Evolutionary conservation across 108 stramenopile genomes (phyloP), one percentile per base, ranked within the genome.

Genomic region (Skeletonema menzelii): DNA sequence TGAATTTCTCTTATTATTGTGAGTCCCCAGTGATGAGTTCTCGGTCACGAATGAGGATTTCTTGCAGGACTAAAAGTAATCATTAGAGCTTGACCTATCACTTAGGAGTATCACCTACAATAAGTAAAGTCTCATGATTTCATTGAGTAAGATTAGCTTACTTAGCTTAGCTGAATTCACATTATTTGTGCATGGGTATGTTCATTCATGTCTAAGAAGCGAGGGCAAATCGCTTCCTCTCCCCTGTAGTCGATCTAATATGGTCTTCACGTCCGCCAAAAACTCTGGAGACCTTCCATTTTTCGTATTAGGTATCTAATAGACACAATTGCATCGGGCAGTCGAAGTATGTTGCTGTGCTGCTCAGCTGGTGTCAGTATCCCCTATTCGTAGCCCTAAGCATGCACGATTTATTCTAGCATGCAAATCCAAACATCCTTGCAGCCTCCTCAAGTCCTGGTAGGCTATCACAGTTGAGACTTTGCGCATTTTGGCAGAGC

Each of bases 401-500:
- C 40, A 42, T 42, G 40, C 40, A 42, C 4, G 40, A 42, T 42
- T 0, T 42, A 4, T 15, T 69, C n/a, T 69, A 34, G 27, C 63
- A 37, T 27, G 66, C 55, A 61, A 66, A 94, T n/a, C 93, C 93
- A 85, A 94, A 94, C 65, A 94, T 82, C 14, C 63, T 67, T 10
- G 86, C 77, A 42, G 93, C 93, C 75, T 94, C 93, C 64, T 94
- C 93, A 59, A 94, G 53, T 30, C 84, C 87, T 4, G 93, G 93
- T 8, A 94, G 83, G 40, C 61, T 64, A 10, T 88, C 84, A 49
- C 80, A 77, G 38, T 56, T 73, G 58, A 72, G 38, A 38, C 71
- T 58, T 7, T 57, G 37, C 37, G 81, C 81, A 65, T 82, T 67
- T 11, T 37, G 69, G 40, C 82, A 82, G 4, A 66, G 30, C 31